Evolutionary conservation across 805 yeast species (phyloP).

Genomic region (Blastobotrys chiropterorum): DNA sequence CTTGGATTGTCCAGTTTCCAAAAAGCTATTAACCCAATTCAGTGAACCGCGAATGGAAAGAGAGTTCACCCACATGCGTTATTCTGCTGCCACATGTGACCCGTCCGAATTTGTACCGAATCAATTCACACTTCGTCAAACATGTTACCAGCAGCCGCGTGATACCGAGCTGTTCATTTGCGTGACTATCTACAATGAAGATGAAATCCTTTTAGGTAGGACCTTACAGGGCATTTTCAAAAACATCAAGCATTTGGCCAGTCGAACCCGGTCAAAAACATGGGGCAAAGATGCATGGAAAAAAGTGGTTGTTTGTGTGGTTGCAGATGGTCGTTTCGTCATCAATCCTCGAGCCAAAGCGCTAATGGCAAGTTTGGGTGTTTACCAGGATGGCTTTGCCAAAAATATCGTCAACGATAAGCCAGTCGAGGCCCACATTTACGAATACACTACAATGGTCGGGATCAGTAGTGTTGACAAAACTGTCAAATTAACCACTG

Average conservation of each 20-base stretch:
- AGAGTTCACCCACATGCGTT: conserved; percentile 93
- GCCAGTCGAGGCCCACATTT: conserved; percentile 87
- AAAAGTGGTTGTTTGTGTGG: conserved; percentile 84
- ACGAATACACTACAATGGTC: conserved; percentile 96
- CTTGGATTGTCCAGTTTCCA: conserved; percentile 90
- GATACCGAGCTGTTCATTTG: conserved; percentile 90
- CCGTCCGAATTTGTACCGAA: conserved; percentile 78
- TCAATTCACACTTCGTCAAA: conserved; percentile 83
- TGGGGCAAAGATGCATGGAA: conserved; percentile 99
- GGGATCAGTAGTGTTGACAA: conserved; percentile 79
- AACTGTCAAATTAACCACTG: conserved; percentile 84
- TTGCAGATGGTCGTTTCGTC: conserved; percentile 92
- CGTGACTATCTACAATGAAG: conserved; percentile 96
- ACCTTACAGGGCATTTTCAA: conserved; percentile 93
- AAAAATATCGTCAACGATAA: conserved; percentile 88
- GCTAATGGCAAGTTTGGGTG: conserved; percentile 88
- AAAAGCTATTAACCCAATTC: conserved; percentile 73
- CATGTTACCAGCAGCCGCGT: conserved; percentile 72
- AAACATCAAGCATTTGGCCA: conserved; percentile 80
- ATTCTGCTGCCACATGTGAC: conserved; percentile 92
- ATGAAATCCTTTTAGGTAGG: conserved; percentile 80
- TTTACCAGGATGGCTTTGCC: conserved; percentile 96
- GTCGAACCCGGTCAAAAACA: conserved; percentile 71
- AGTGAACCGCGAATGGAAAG: conserved; percentile 70
- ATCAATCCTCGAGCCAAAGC: conserved; percentile 80